Base-by-base conservation (phyloP, 805 yeast genomes). In the Candida boleticola region DNA sequence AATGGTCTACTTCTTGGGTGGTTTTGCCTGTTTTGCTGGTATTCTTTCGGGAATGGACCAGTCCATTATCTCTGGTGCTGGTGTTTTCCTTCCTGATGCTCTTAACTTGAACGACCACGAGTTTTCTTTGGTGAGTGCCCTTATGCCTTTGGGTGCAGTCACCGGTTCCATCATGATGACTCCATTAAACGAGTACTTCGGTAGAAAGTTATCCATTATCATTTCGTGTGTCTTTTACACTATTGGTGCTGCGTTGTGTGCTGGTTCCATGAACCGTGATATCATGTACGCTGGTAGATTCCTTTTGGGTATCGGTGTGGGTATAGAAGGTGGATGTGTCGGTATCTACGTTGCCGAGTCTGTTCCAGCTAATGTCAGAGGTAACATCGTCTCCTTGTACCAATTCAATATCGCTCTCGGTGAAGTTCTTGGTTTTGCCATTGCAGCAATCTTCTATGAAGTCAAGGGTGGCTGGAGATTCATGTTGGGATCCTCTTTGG, bases 71-170 rank as follows among this genome's bases (percentile, higher is more conserved):
- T 72, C 80, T 21, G 87, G 86, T 55, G 87, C 87, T 2, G 64
- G 71, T 25, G 65, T 77, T 41, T 76, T 76, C 18, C 72, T 80
- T 73, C 65, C 62, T 13, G 56, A 57, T 1, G 69, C 66, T 19
- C 64, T 81, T 25, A 32, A 56, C 25, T 60, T 81, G 36, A 51
- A 65, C 16, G 43, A 63, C 4, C 62, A 66, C 47, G 68, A 81
- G 49, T 64, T 63, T 39, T 80, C 85, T 1, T 66, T 80, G 46
- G 74, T 80, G 16, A 70, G 79, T 29, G 67, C 83, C 22, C 67
- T 79, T 41, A 79, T 81, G 83, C 86, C 87, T n/a, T 60, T 82
- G 36, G 87, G 86, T 49, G 86, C 84, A 26, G 74, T 81, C 60
- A 73, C 74, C 22, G 87, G 88, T 37, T 76, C 83, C 43, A 63